Evolutionary conservation across 2,329 filamentous ascomycete species (phyloP), one percentile per base, ranked within the genome.

Genomic region (Penicillium sp.): DNA sequence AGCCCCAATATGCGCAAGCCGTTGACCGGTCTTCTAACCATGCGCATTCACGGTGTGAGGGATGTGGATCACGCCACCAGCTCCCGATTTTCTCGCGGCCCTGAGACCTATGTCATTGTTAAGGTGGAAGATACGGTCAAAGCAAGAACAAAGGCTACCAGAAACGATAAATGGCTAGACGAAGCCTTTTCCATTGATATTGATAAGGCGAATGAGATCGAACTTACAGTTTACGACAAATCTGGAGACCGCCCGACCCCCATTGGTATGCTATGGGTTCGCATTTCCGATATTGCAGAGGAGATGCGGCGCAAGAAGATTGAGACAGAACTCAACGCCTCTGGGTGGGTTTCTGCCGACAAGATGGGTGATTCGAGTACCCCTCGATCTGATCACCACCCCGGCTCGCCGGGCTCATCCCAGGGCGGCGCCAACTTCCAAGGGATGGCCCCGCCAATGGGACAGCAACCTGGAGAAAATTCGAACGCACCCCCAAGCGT

Each of bases 261-360:
- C 41, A 96, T 99, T 68, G 95, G 89, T 55, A 87, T 99, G 83
- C 84, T 98, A 14, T 99, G 95, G 95, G 88, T 99, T 57, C 85
- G 95, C 58, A 93, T 99, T 70, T 96, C 95, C 16, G 95, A 99
- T 73, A 96, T 99, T 63, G 91, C 92, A 1, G 95, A 99, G 73
- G 95, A 99, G 76, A 93, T 99, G 84, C 89, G 95, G 71, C 87
- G 93, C 60, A 98, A 98, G 82, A 96, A 90, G 79, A 96, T 99
- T 60, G 95, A 99, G 77, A 90, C 91, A 14, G 95, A 99, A 72
- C 90, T 97, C 72, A 96, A 93, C 74, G 90, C 88, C 69, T 92
- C 91, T 45, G 95, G 93, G 52, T 99, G 95, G 95, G 93, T 97
- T 52, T 96, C 95, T 62, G 95, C 95, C 52, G 95, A 98, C 74